Evolutionary conservation across 2,329 filamentous ascomycete genomes (phyloP), one percentile per base, ranked within the genome.

Genomic region (Cryphonectria nitschkei): DNA sequence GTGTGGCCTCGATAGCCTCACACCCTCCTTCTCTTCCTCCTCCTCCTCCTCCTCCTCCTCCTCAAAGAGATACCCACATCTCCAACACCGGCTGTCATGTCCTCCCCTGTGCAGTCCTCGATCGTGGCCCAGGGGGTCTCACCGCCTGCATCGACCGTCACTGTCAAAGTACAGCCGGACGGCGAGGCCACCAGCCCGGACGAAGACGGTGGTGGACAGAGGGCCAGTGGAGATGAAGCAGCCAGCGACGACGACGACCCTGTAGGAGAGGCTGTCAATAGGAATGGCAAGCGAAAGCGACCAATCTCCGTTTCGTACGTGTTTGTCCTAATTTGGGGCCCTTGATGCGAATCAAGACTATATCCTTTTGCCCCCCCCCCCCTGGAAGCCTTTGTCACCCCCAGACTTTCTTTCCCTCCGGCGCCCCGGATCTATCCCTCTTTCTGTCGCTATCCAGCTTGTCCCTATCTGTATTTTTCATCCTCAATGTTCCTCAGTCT

Each of bases 281-380:
- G 82, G 67, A 81, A 78, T 72, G 83, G 85, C 71, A 90, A 90
- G 79, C 85, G 88, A 73, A 90, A 89, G 78, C 83, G 88, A 71
- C 86, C 87, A 72, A 83, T 89, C 65, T 89, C 87, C 71, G 87
- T 89, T 72, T 89, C 87, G 87, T 89, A 84, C 76, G 83, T 83
- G 56, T 39, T 68, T 62, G n/a, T 68, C 68, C 62, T 63, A 32
- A 22, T 66, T n/a, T 34, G 66, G 66, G 2, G 50, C 32, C 26
- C 64, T 58, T 73, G 46, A 29, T 52, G 43, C 41, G 29, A 37
- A 41, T 50, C 56, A 68, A 41, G 52, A 68, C 54, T 56, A 68
- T 56, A 63, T 67, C 72, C 43, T 52, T 63, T 72, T 60, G 70
- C 43, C 43, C 76, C 70, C 72, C 73, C 41, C 6, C 46, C 13